Percentiles rank a stretch among this genome's conserved stretches.
phyloP scores from a whole-genome alignment of 2,329 filamentous ascomycete species.

The Colletotrichum tofieldiae region DNA sequence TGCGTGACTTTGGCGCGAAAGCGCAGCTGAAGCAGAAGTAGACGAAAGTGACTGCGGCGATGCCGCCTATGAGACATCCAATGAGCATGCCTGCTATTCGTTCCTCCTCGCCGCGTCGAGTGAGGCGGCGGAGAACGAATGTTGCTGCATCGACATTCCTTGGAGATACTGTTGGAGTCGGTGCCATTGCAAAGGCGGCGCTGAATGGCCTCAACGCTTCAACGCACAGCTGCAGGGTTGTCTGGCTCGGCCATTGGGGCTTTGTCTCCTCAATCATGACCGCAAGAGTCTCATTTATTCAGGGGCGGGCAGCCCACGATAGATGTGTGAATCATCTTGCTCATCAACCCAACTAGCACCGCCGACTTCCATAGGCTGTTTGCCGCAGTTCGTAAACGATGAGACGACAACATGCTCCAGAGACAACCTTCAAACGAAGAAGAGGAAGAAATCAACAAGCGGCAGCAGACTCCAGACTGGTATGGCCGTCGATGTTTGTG shows the following conservation, averaged over 20 bases:
- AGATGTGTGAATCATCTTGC: neutral
- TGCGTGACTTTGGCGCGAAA: conserved; percentile 14
- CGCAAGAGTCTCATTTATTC: neutral
- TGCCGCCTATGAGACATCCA: conserved; percentile 32
- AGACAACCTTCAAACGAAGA: neutral
- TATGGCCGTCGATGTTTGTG: neutral
- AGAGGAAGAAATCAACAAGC: neutral
- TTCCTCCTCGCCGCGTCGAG: conserved; percentile 26
- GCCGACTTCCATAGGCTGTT: neutral
- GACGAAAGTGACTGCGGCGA: conserved; percentile 20
- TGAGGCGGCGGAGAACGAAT: neutral
- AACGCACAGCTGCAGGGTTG: neutral
- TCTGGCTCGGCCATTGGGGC: neutral
- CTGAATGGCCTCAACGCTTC: neutral
- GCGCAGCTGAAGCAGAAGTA: conserved; percentile 33
- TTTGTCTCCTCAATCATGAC: neutral
- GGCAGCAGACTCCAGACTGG: neutral
- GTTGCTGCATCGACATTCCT: neutral
- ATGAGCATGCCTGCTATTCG: conserved; percentile 35
- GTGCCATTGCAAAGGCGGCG: conserved; percentile 9
- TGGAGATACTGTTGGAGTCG: neutral
- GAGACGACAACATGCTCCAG: neutral
- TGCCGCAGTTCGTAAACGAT: neutral
- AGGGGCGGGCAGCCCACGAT: neutral
- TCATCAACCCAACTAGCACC: neutral